Evolutionary conservation across 2,329 filamentous ascomycete genomes (phyloP).

Genomic region (Colletotrichum sp.): DNA sequence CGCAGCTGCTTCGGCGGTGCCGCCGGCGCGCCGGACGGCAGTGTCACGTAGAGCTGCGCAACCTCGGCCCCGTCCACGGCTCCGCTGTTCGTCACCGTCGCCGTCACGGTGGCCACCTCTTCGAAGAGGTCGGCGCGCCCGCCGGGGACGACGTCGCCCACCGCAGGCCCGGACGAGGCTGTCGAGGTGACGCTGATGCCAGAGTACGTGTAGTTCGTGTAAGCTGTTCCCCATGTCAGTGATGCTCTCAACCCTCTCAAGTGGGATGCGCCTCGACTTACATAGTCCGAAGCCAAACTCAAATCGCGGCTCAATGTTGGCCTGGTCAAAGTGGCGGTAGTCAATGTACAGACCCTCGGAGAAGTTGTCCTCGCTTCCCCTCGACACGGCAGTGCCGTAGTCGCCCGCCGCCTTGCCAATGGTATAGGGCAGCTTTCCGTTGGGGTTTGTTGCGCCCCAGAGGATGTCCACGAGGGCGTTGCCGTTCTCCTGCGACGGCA

Average conservation of each 20-base stretch:
- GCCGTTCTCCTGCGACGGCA: conserved; percentile 78
- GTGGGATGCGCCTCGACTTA: conserved; percentile 27
- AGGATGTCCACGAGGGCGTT: conserved; percentile 77
- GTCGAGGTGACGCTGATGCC: conserved; percentile 47
- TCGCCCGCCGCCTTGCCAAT: conserved; percentile 52
- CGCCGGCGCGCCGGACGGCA: conserved; percentile 41
- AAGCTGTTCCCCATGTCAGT: conserved; percentile 47
- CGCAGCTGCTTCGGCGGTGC: conserved; percentile 64
- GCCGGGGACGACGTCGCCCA: conserved; percentile 43
- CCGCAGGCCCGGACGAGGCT: conserved; percentile 42
- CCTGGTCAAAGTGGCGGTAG: conserved; percentile 67
- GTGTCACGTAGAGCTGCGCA: conserved; percentile 62
- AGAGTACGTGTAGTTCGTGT: conserved; percentile 70
- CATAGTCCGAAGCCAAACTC: conserved; percentile 69
- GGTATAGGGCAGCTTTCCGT: conserved; percentile 55
- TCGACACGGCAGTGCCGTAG: conserved; percentile 43
- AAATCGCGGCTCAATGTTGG: conserved; percentile 61
- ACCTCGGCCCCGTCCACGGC: conserved; percentile 66
- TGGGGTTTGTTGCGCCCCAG: conserved; percentile 60
- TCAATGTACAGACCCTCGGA: conserved; percentile 67
- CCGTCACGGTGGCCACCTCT: conserved; percentile 53
- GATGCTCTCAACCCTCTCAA: not conserved
- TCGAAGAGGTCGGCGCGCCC: conserved; percentile 52
- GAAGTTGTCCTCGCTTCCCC: conserved; percentile 53
- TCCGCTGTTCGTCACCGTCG: conserved; percentile 69